Evolutionary conservation across 768 basidiomycete species (phyloP).

Genomic region (Inosperma sp.): DNA sequence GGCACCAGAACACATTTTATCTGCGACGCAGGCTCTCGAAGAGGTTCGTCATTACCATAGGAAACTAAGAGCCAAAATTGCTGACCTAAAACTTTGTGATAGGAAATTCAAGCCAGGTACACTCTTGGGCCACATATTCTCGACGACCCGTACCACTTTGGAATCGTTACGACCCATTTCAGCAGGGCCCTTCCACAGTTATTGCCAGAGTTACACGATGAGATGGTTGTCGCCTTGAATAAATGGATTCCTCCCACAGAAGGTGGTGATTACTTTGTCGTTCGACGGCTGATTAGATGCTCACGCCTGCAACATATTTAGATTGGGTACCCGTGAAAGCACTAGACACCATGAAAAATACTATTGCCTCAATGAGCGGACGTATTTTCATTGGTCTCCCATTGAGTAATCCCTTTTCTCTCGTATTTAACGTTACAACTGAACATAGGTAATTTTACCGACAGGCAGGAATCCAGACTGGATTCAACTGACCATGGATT

Average conservation of each 20-base stretch:
- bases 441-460: no score
- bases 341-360: background rate
- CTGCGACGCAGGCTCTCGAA: constrained; percentile 36
- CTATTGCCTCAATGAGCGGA: constrained; percentile 15
- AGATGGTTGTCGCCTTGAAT: constrained; percentile 36
- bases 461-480: constrained; percentile 20
- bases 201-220: no score
- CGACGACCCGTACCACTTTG: constrained; percentile 29
- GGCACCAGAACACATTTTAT: no score
- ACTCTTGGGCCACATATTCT: constrained; percentile 28
- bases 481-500: constrained; percentile 15
- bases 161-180: constrained; percentile 27
- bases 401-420: constrained; percentile 10
- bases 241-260: background rate
- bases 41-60: constrained; percentile 27
- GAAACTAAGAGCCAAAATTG: background rate
- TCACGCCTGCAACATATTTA: no score
- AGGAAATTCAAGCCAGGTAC: constrained; percentile 32
- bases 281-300: no score
- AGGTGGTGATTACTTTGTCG: no score
- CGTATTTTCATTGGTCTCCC: constrained; percentile 16
- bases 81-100: constrained; percentile 10
- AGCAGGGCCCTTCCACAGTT: constrained; percentile 34
- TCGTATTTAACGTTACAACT: no score
- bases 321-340: background rate